Conservation (phyloP, 2,329 filamentous ascomycete species). For the Diaporthe citriasiana region DNA sequence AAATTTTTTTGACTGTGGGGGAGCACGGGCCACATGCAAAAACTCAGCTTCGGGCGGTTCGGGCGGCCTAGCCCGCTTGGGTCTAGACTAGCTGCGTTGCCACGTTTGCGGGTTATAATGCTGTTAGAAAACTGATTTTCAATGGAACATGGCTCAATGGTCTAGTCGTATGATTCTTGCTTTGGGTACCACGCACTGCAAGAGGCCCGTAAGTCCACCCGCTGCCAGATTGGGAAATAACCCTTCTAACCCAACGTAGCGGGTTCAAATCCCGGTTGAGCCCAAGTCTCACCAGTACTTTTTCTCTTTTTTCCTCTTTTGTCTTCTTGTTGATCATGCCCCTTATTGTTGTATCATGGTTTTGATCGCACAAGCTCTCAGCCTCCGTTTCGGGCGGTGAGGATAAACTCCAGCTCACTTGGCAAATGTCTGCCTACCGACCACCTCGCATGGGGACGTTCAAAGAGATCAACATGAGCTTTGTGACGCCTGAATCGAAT, state of each 20-base stretch:
- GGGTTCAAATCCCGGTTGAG: slow-evolving; percentile 39
- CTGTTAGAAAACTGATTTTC: too few species aligned
- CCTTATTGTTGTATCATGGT: background rate
- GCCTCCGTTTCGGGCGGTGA: too few species aligned
- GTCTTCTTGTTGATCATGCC: background rate
- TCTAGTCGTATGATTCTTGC: slow-evolving; percentile 42
- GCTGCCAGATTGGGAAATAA: too few species aligned
- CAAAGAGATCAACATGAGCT: background rate
- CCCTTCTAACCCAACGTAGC: background rate
- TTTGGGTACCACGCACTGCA: slow-evolving; percentile 35
- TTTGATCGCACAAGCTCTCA: background rate
- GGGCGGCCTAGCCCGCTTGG: slow-evolving; percentile 20
- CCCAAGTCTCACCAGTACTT: background rate
- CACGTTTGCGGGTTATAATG: background rate
- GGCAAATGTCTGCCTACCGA: background rate
- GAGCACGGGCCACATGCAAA: slow-evolving; percentile 23
- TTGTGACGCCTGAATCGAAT: background rate
- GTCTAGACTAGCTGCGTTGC: background rate
- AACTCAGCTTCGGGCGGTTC: slow-evolving; percentile 8
- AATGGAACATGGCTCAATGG: slow-evolving; percentile 18
- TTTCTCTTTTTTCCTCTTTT: background rate
- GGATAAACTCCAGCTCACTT: background rate
- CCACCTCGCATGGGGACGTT: background rate
- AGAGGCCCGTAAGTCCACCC: slow-evolving; percentile 26
- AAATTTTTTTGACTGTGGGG: slow-evolving; percentile 46